A percentile compares a stretch with the other conserved stretches of the same genome.
Conservation (phyloP, 768 basidiomycete species). For the Boletus eberwhitei region DNA sequence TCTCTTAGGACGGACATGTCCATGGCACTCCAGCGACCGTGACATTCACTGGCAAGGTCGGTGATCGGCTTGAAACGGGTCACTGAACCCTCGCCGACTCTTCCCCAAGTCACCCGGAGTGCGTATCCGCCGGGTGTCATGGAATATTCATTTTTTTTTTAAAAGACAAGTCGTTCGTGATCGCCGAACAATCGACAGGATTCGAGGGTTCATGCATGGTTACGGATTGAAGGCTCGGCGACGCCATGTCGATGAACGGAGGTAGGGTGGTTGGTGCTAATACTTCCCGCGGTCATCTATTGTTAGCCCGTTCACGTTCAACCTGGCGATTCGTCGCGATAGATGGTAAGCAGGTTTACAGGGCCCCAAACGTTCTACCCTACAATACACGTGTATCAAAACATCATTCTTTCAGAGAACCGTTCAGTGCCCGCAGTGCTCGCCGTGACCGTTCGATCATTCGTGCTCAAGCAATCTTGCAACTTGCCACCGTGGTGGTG, state of each 20-base stretch:
- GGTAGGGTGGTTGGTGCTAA: not conserved
- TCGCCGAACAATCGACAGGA: slow-evolving; percentile 12
- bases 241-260: not conserved
- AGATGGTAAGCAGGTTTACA: not conserved
- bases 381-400: slow-evolving; percentile 17
- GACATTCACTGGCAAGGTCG: not conserved
- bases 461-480: not conserved
- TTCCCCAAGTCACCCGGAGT: no score
- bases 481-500: slow-evolving; percentile 4
- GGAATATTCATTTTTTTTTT: no score
- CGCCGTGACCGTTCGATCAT: slow-evolving; percentile 3
- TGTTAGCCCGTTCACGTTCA: slow-evolving; percentile 8
- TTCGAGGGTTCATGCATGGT: slow-evolving; percentile 1
- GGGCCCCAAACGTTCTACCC: slow-evolving; percentile 8
- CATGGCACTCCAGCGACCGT: no score
- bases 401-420: slow-evolving; percentile 1
- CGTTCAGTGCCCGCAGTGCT: not conserved
- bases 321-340: slow-evolving; percentile 2
- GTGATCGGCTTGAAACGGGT: not conserved
- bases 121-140: no score
- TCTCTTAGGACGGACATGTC: no score
- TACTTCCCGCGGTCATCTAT: slow-evolving; percentile 3
- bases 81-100: no score
- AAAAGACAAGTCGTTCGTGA: not conserved
- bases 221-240: slow-evolving; percentile 6